A percentile compares a stretch with the other conserved stretches of the same genome.
These are phyloP conservation scores for Cryptosporidium andersoni DNA, from an alignment of 169 alveolate genomes.

Conservation along the genomic window DNA sequence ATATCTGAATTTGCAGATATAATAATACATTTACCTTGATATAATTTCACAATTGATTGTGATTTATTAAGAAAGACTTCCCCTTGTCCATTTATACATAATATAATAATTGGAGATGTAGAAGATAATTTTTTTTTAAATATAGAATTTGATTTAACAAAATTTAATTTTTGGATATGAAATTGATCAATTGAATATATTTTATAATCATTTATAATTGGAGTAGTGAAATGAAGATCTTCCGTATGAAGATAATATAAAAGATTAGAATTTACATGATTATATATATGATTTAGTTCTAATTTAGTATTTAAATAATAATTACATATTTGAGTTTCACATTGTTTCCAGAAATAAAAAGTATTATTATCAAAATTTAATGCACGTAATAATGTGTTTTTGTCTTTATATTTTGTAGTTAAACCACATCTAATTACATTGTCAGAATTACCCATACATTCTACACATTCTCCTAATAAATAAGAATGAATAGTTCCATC, in stretches of 20 bases:
- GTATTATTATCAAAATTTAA: constrained; percentile 20
- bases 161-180: not conserved
- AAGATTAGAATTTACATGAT: no score
- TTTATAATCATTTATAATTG: constrained; percentile 3
- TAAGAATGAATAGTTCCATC: constrained; percentile 95
- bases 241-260: no score
- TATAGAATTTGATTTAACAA: no score
- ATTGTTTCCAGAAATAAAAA: no score
- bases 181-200: constrained; percentile 1
- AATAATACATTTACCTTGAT: no score
- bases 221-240: not conserved
- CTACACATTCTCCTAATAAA: constrained; percentile 91
- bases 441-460: constrained; percentile 93
- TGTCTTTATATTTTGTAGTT: constrained; percentile 92
- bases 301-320: no score
- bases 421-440: constrained; percentile 96
- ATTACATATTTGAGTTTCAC: no score
- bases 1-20: no score
- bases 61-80: no score
- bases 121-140: not conserved
- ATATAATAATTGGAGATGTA: not conserved
- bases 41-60: no score
- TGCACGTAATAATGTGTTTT: constrained; percentile 74
- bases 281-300: no score
- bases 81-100: not conserved